Base-by-base conservation (phyloP, 2,329 filamentous ascomycete genomes). In the Apiospora malaysiana region DNA sequence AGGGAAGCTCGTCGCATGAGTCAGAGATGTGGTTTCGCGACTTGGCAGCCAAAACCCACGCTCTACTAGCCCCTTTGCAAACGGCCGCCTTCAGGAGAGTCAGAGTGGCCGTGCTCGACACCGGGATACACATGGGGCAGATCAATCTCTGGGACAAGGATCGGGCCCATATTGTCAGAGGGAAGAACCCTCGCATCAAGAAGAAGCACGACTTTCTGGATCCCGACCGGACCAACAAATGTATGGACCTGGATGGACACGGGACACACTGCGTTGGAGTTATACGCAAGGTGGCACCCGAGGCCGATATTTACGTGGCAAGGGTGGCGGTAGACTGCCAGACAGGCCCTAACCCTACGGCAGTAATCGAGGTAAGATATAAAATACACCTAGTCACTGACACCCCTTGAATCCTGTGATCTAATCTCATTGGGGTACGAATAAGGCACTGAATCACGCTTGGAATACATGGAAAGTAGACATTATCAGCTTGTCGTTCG, bases 401-500 rank as follows among this genome's bases (percentile, higher is more conserved):
- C 12, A 25, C 6, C 6, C 7, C 2, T 14, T 51, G 23, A 6
- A 27, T 16, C 1, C 23, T 16, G n/a, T 9, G 21, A 21, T 2
- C 46, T 49, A 51, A 51, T 27, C 6, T 27, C 25, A 14, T 7
- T 51, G 7, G 4, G 4, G 1, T n/a, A n/a, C n/a, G 32, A 6
- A 51, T 27, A 18, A 77, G 75, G 75, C 74, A 10, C 74, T 77
- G 21, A 65, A 70, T 27, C 59, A 72, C 45, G 75, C 75, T 70
- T 70, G 67, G n/a, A 69, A 37, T 2, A 70, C 71, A 25, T 77
- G 74, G 74, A 73, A 74, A n/a, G 76, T 77, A 2, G 74, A 77
- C 47, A 75, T 77, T 42, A 74, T 77, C 23, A 70, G 70, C 10
- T 71, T 77, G 72, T 74, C 73, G 2, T 73, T 77, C 56, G 75